These are phyloP conservation scores for Tardiomyces depauwii DNA, from an alignment of 1,139 yeast genomes.

Conservation along the genomic window DNA sequence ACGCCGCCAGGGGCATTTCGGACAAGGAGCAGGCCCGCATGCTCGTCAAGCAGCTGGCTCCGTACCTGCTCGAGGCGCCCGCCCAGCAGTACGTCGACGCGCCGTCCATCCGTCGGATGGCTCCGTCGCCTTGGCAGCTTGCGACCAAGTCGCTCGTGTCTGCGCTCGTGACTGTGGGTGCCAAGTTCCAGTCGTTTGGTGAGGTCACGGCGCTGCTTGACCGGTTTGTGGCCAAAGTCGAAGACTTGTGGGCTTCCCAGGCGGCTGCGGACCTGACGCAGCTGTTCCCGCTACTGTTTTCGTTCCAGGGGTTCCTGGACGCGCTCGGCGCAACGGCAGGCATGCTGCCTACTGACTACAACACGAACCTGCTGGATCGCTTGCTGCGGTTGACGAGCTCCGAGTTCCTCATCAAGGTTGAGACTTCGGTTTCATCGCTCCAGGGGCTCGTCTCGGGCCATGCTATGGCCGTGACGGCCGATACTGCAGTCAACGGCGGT, in stretches of 20 bases:
- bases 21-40: conserved; percentile 38
- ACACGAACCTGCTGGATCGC: background rate
- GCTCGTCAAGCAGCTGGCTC: conserved; percentile 41
- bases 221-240: background rate
- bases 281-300: conserved; percentile 17
- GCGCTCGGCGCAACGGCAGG: conserved; percentile 13
- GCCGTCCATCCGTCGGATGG: conserved; percentile 33
- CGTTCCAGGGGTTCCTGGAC: conserved; percentile 27
- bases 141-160: conserved; percentile 29
- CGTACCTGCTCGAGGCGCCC: conserved; percentile 51
- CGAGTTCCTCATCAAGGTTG: conserved; percentile 23
- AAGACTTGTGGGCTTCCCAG: background rate
- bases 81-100: conserved; percentile 38
- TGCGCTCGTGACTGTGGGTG: conserved; percentile 26
- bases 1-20: conserved; percentile 35
- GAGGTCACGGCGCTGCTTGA: conserved; percentile 16
- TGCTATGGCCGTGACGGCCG: background rate
- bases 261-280: conserved; percentile 14
- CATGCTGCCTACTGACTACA: background rate
- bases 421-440: conserved; percentile 24
- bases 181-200: conserved; percentile 31
- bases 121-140: conserved; percentile 36
- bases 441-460: conserved; percentile 3
- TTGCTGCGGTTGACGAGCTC: conserved; percentile 6
- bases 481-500: background rate